Conservation (phyloP, 2,329 filamentous ascomycete genomes). For the Bertia moriformis region DNA sequence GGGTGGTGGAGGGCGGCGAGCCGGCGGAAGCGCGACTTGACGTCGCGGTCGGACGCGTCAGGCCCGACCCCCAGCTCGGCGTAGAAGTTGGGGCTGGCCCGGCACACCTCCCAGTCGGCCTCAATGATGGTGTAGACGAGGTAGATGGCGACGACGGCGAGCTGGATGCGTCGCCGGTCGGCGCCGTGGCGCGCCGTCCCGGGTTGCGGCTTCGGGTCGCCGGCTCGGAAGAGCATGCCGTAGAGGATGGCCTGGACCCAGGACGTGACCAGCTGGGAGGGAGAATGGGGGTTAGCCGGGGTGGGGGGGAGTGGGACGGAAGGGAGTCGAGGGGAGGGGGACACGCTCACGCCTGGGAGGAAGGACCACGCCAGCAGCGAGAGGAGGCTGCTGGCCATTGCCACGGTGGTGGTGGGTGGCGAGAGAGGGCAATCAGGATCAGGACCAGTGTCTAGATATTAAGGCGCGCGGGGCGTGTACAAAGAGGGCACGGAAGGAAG, state of each 20-base stretch:
- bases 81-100: constrained; percentile 63
- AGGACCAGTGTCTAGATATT: too few relatives aligned
- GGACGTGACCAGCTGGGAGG: constrained; percentile 55
- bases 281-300: background rate
- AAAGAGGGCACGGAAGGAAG: too few relatives aligned
- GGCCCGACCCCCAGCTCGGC: constrained; percentile 57
- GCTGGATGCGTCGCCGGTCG: constrained; percentile 71
- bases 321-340: background rate
- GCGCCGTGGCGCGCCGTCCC: constrained; percentile 53
- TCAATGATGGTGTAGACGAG: constrained; percentile 88
- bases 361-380: constrained; percentile 42
- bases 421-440: background rate
- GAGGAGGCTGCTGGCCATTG: constrained; percentile 32
- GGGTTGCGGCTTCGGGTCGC: constrained; percentile 62
- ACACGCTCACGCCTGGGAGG: constrained; percentile 31
- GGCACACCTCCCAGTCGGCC: constrained; percentile 62
- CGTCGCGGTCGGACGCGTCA: constrained; percentile 54
- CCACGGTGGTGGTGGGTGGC: constrained; percentile 3
- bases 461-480: too few relatives aligned
- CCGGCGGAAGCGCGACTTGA: constrained; percentile 75
- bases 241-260: constrained; percentile 75
- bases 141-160: constrained; percentile 69
- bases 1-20: constrained; percentile 64
- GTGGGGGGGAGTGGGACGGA: too few relatives aligned
- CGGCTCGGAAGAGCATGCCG: constrained; percentile 74